phyloP scores from a whole-genome alignment of 2,329 filamentous ascomycete genomes.

The Daldinia sp. region DNA sequence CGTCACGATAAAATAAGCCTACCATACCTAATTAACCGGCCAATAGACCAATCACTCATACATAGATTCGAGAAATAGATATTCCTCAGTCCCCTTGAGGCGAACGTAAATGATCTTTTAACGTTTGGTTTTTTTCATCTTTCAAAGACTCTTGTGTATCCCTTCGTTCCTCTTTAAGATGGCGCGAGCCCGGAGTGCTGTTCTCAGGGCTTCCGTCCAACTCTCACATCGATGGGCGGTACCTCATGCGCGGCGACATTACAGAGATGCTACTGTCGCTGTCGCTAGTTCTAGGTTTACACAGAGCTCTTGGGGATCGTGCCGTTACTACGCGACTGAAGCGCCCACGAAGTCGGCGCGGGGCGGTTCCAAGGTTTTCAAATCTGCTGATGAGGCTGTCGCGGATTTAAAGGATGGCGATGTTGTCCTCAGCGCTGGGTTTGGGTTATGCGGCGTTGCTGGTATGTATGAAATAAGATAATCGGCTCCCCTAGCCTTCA shows the following conservation, averaged over 20 bases:
- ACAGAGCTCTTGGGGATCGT: slow-evolving; percentile 26
- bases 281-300: slow-evolving; percentile 14
- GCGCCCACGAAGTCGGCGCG: slow-evolving; percentile 40
- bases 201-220: slow-evolving; percentile 40
- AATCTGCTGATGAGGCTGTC: slow-evolving; percentile 71
- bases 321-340: slow-evolving; percentile 39
- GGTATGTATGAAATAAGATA: slow-evolving; percentile 51
- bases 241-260: slow-evolving; percentile 33
- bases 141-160: slow-evolving; percentile 5
- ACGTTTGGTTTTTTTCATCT: not conserved
- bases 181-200: slow-evolving; percentile 38
- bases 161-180: slow-evolving; percentile 31
- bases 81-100: not conserved
- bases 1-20: slow-evolving; percentile 33
- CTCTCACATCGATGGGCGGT: slow-evolving; percentile 42
- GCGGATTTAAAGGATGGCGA: slow-evolving; percentile 75
- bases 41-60: not conserved
- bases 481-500: not conserved
- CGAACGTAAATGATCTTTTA: slow-evolving; percentile 13
- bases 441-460: slow-evolving; percentile 82
- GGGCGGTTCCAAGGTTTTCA: slow-evolving; percentile 57
- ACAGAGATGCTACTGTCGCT: slow-evolving; percentile 6
- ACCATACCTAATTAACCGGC: slow-evolving; percentile 18
- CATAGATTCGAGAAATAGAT: slow-evolving; percentile 2
- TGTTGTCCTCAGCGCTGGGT: slow-evolving; percentile 78